Conservation (phyloP, 1,284 basidiomycete species). For the Melampsora larici-populina region DNA sequence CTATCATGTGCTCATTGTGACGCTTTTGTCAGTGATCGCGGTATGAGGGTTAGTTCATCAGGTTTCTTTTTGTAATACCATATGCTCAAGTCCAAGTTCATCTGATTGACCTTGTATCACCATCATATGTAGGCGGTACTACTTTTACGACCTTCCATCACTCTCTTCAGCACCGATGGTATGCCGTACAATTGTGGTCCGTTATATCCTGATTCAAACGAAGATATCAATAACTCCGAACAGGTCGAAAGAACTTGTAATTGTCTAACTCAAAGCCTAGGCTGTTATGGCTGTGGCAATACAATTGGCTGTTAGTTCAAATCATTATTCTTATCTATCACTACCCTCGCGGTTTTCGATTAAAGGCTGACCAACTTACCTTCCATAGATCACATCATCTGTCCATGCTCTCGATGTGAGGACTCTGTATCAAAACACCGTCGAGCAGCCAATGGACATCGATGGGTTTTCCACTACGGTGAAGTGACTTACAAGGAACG, state of each 20-base stretch:
- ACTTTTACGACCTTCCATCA: slow-evolving; percentile 72
- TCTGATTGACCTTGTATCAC: neutral
- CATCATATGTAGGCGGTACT: slow-evolving; percentile 66
- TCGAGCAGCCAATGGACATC: slow-evolving; percentile 73
- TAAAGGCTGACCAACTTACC: neutral
- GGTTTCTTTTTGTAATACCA: neutral
- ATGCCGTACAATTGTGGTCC: slow-evolving; percentile 68
- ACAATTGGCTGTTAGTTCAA: slow-evolving; percentile 74
- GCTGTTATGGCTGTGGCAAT: slow-evolving; percentile 73
- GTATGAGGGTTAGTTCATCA: slow-evolving; percentile 67
- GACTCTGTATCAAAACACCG: slow-evolving; percentile 55
- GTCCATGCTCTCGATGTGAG: slow-evolving; percentile 52
- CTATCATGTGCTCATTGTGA: slow-evolving; percentile 71
- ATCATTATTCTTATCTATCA: slow-evolving; percentile 37
- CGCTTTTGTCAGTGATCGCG: slow-evolving; percentile 73
- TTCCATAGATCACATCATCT: slow-evolving; percentile 43
- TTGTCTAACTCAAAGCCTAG: slow-evolving; percentile 69
- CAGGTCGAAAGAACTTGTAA: slow-evolving; percentile 63
- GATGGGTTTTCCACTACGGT: slow-evolving; percentile 78
- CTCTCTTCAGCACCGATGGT: slow-evolving; percentile 77
- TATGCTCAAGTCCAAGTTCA: neutral
- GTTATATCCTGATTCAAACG: slow-evolving; percentile 50
- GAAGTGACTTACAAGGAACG: slow-evolving; percentile 71
- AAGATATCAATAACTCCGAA: slow-evolving; percentile 60
- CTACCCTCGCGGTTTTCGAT: neutral